These are phyloP conservation scores for Rubus parviflorus DNA, from an alignment of 306 rosid genomes.

Conservation along the genomic window DNA sequence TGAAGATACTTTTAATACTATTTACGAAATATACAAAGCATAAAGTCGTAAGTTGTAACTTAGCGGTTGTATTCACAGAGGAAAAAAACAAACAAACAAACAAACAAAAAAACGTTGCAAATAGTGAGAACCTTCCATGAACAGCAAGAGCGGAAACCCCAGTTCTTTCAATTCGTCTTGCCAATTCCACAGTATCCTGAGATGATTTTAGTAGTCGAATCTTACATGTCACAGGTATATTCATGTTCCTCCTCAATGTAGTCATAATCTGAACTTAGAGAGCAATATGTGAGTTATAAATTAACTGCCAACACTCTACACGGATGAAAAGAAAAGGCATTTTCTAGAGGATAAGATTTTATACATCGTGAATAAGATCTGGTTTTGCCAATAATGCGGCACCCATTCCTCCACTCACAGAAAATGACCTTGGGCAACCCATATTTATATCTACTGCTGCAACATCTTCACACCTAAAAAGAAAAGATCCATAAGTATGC, in stretches of 20 bases:
- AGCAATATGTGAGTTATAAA: constrained; percentile 15
- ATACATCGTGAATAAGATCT: constrained; percentile 83
- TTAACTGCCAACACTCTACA: constrained; percentile 8
- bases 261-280: constrained; percentile 68
- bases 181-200: constrained; percentile 79
- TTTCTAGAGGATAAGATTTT: constrained; percentile 11
- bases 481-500: constrained; percentile 7
- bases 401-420: constrained; percentile 95
- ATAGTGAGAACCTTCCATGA: constrained; percentile 70
- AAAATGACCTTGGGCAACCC: constrained; percentile 94
- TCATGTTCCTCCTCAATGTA: constrained; percentile 77
- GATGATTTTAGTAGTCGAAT: constrained; percentile 73
- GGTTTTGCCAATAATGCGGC: constrained; percentile 77
- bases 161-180: constrained; percentile 79
- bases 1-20: neutral
- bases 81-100: neutral
- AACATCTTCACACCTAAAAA: constrained; percentile 71
- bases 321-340: constrained; percentile 10
- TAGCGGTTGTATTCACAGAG: neutral
- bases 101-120: neutral
- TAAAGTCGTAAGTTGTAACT: neutral
- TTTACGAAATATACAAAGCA: neutral
- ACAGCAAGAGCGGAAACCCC: constrained; percentile 87
- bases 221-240: constrained; percentile 83
- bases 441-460: constrained; percentile 89